Percentiles rank a stretch among this genome's conserved stretches.
These are phyloP conservation scores for Auricularia auricula-judae DNA, from an alignment of 768 basidiomycete genomes.

Conservation along the genomic window DNA sequence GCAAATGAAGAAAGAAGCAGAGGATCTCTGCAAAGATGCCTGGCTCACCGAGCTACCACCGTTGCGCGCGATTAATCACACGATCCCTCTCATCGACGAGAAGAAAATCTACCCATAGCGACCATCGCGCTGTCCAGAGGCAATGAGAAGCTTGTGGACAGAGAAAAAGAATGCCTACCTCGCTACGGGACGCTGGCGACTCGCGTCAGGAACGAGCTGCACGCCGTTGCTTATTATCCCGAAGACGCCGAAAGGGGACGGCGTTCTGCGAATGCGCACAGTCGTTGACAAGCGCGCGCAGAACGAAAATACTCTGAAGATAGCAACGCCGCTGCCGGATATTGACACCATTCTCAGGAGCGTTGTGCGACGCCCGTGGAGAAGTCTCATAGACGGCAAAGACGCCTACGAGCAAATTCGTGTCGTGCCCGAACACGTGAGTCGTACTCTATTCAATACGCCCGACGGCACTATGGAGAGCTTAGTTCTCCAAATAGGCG, in stretches of 20 bases:
- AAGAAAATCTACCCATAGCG: conserved; percentile 21
- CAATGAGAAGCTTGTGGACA: conserved; percentile 14
- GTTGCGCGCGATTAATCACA: conserved; percentile 24
- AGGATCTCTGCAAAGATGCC: conserved; percentile 16
- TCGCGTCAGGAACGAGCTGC: conserved; percentile 16
- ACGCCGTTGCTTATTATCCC: conserved; percentile 23
- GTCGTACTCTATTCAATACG: conserved; percentile 19
- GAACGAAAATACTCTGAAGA: conserved; percentile 23
- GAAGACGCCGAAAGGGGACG: conserved; percentile 14
- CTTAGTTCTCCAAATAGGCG: conserved; percentile 25
- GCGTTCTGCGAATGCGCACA: conserved; percentile 11
- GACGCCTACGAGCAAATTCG: conserved; percentile 24
- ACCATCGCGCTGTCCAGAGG: conserved; percentile 26
- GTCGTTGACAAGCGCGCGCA: conserved; percentile 17
- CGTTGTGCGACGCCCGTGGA: conserved; percentile 10
- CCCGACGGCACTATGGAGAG: conserved; percentile 35
- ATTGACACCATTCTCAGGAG: conserved; percentile 16
- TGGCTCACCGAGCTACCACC: conserved; percentile 21
- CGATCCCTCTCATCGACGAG: conserved; percentile 24
- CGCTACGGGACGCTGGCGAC: conserved; percentile 20
- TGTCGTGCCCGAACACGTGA: conserved; percentile 8
- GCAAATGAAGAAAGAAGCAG: conserved; percentile 15
- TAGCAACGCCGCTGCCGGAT: conserved; percentile 18
- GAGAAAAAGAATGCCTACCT: conserved; percentile 23
- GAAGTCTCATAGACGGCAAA: conserved; percentile 18